Evolutionary conservation across 257 asterid genomes (phyloP), one percentile per base, ranked within the genome.

Genomic region (Capsicum pubescens): DNA sequence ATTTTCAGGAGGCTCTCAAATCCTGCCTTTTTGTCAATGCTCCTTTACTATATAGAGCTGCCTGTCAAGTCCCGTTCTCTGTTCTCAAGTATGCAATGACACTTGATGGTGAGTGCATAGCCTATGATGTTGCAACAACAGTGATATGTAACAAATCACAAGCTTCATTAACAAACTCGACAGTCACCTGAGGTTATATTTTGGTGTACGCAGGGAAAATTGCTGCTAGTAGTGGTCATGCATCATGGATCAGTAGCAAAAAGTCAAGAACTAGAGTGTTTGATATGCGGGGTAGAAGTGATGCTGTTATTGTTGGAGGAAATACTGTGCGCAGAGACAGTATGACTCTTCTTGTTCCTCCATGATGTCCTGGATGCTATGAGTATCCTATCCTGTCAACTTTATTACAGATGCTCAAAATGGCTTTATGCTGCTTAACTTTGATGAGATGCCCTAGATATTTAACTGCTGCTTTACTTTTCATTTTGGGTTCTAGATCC

Each of bases 231-330:
- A 93, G 95, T 88, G 99, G 99, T 44, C 97, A 97, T 89, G 98
- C 99, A 56, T 93, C 98, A 42, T 97, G 99, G 99, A 97, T 97
- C 89, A 95, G 98, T 90, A 92, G 95, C 93, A 93, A 90, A 91
- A 84, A 11, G 83, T 97, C 99, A 11, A 90, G 99, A 89, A 92
- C 87, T 66, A 89, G 94, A 82, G 98, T 97, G 66, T 97, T 93
- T 83, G 97, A 97, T 84, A 80, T 97, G 88, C 93, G 98, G 84
- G 98, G 99, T 78, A 92, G 99, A 90, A 92, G 99, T 85, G 98
- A 97, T 89, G 99, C 98, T 84, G 98, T 97, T 67, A 91, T 97
- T 84, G 99, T 97, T 19, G 99, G 99, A 84, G 99, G 99, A 89
- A 97, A 92, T 85, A 97, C 99, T 87, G 99, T 97, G 71, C 97